Base-by-base conservation (phyloP, 768 basidiomycete genomes). In the Hypholoma sublateritium region DNA sequence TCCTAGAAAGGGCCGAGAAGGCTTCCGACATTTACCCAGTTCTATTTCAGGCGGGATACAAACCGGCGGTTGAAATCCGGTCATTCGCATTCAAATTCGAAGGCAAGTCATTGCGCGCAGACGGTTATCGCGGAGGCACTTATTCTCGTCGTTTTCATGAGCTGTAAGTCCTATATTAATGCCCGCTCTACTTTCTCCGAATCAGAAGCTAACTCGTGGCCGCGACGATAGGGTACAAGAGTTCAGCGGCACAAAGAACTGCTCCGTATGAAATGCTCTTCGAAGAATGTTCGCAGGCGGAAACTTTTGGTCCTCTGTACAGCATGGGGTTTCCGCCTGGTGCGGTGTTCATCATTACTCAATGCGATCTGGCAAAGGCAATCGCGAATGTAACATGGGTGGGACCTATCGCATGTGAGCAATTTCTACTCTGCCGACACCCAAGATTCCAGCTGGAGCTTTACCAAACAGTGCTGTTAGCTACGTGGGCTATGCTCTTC, bases 331-430 rank as follows among this genome's bases (percentile, higher is more conserved):
- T 32, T 6, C 6, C 5, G 28, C 5, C 28, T 32, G 9, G 36
- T 13, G 17, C 12, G 12, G 4, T 16, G 17, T 17, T 14, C 11
- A 36, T 45, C 5, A 24, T 46, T 12, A 53, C 42, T 12, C 37
- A 45, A 21, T 53, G 53, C 19, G 43, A 53, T 45, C 32, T 44
- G 12, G 53, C 43, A 2, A 21, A 19, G 17, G 43, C 34, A 19
- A 53, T 53, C 39, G 12, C 42, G 32, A 35, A 41, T 34, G 43
- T 44, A 2, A 34, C 53, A 36, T 53, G 53, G 53, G 42, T 53
- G 12, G 53, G 53, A 25, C 53, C 53, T 21, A 36, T 53, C n/a
- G 53, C 42, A 17, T 35, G 53, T 53, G 35, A 34, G 53, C 44
- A 7, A 12, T 19, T 17, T 24, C 22, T 22, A 24, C 5, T 8